Evolutionary conservation across 1,284 basidiomycete species (phyloP).

Genomic region (Cutaneotrichosporon spelunceum): DNA sequence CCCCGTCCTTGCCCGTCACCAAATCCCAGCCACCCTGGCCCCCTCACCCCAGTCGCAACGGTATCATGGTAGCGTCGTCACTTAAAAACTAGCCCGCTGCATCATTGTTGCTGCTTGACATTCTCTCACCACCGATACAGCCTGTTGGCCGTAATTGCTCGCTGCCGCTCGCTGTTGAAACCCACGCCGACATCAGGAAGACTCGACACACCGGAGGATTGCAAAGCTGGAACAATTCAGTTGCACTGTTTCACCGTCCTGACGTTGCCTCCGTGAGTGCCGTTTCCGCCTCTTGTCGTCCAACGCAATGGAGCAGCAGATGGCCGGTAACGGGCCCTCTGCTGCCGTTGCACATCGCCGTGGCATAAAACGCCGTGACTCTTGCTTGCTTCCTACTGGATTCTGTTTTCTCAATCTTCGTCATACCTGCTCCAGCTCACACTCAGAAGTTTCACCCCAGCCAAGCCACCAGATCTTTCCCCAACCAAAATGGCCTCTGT

Average conservation of each 20-base stretch:
- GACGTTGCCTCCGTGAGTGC: neutral
- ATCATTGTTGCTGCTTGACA: neutral
- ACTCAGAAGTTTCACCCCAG: neutral
- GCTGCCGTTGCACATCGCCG: no score
- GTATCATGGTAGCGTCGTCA: no score
- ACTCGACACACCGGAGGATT: neutral
- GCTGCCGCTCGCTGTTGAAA: neutral
- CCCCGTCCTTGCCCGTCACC: neutral
- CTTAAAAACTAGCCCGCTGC: neutral
- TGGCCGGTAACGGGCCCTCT: no score
- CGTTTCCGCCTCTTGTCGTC: neutral
- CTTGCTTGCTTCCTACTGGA: neutral
- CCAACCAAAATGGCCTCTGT: neutral
- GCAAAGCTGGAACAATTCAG: neutral
- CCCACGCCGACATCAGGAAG: neutral
- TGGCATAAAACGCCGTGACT: no score
- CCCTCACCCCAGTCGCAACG: no score
- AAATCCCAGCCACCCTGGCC: no score
- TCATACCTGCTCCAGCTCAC: neutral
- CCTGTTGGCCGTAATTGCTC: no score
- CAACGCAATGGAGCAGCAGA: no score
- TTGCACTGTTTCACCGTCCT: neutral
- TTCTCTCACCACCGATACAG: neutral
- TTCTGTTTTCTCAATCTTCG: no score
- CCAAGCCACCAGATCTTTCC: neutral